Base-by-base conservation (phyloP, 345 rosid species). In the Heritiera littoralis region DNA sequence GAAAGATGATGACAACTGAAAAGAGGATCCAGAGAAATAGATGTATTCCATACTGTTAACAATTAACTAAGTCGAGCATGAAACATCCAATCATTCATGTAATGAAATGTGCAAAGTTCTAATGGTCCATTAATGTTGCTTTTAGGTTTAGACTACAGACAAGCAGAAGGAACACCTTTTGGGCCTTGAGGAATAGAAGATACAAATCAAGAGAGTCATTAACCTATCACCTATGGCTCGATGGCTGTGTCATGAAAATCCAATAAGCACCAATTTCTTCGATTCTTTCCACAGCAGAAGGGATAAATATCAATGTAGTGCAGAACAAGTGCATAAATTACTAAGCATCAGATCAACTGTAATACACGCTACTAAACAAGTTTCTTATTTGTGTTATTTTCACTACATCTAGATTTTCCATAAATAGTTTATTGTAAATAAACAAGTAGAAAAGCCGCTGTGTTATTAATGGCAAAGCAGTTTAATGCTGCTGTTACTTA, bases 401-500 rank as follows among this genome's bases (percentile, higher is more conserved):
- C 30, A 60, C 23, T 14, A 52, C 28, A 51, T 51, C 23, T 23
- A 30, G 56, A 20, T 51, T 51, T 32, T 72, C 43, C 23, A 56
- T 72, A 15, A 30, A 71, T 41, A 28, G 20, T 49, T 66, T 28
- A 71, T 30, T 30, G 10, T 49, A 28, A 48, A 71, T 30, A 51
- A 51, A 52, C 23, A 51, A 71, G 41, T 8, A 71, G 38, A 71
- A 71, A 66, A 9, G 51, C 59, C 14, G 30, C 32, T 30, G 45
- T 30, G 60, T 23, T 51, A 52, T 72, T 17, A 32, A 51, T 28
- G 4, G 23, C 9, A 72, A 32, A 52, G 46, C 46, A 17, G 7
- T 51, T 52, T 51, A 32, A 52, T 75, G 78, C 15, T 8, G 55
- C 23, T 11, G 69, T 20, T 30, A 66, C 72, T 61, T 79, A 77